A percentile compares a stretch with the other conserved stretches of the same genome.
Evolutionary conservation across 352 stramenopile genomes (phyloP).

Genomic region (Globisporangium rhizosaccharum): DNA sequence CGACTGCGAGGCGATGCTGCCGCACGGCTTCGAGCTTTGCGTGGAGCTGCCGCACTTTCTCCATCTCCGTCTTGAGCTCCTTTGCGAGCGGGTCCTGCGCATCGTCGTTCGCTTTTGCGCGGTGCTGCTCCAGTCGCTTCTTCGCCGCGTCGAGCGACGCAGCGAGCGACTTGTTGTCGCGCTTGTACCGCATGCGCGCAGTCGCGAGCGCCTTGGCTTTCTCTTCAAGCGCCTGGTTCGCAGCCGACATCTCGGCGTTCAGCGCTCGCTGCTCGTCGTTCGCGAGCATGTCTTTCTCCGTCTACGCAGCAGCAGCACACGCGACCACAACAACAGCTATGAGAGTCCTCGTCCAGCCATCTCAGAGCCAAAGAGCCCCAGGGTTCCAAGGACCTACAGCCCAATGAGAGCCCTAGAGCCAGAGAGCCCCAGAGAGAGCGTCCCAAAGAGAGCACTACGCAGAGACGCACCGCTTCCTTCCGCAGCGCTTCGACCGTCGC

Average conservation of each 20-base stretch:
- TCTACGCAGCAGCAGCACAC: slow-evolving; percentile 32
- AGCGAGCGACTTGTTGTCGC: slow-evolving; percentile 79
- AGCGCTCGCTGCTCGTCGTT: slow-evolving; percentile 86
- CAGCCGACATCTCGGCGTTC: slow-evolving; percentile 76
- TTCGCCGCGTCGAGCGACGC: slow-evolving; percentile 75
- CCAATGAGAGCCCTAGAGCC: no score
- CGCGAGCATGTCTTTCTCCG: slow-evolving; percentile 83
- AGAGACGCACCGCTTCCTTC: slow-evolving; percentile 71
- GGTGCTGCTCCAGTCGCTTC: slow-evolving; percentile 76
- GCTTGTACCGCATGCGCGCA: slow-evolving; percentile 86
- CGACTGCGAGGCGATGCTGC: slow-evolving; percentile 78
- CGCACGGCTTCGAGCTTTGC: slow-evolving; percentile 81
- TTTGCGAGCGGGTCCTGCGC: slow-evolving; percentile 73
- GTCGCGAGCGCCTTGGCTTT: slow-evolving; percentile 84
- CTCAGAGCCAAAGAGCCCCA: no score
- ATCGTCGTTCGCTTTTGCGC: slow-evolving; percentile 66
- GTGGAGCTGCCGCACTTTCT: slow-evolving; percentile 79
- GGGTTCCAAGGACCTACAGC: no score
- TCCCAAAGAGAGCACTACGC: not conserved
- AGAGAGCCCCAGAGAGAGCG: not conserved
- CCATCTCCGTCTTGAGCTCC: slow-evolving; percentile 82
- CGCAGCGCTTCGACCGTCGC: slow-evolving; percentile 66
- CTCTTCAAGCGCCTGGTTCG: slow-evolving; percentile 82
- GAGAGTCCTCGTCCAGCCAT: no score
- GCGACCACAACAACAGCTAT: not conserved